Conservation (phyloP, 345 rosid genomes). For the Melaleuca quinquenervia region DNA sequence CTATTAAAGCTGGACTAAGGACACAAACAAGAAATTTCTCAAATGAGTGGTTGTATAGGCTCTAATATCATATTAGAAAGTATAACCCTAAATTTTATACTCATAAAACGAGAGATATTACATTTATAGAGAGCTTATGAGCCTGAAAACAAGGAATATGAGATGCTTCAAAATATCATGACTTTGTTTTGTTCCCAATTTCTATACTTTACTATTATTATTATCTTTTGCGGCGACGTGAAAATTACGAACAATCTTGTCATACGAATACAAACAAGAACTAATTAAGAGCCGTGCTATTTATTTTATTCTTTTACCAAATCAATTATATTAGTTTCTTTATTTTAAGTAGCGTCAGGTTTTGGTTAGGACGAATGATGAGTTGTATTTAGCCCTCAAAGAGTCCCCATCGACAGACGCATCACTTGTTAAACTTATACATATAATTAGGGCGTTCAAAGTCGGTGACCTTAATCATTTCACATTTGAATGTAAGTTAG, state of each 20-base stretch:
- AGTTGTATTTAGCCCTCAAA: neutral
- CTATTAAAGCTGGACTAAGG: neutral
- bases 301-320: neutral
- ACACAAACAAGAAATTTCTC: neutral
- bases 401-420: neutral
- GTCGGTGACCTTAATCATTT: neutral
- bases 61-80: too few relatives aligned
- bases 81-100: too few relatives aligned
- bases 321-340: neutral
- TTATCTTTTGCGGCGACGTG: neutral
- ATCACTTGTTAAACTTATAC: neutral
- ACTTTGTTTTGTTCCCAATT: neutral
- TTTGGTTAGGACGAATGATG: neutral
- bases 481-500: neutral
- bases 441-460: neutral
- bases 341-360: neutral
- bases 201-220: neutral
- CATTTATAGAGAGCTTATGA: neutral
- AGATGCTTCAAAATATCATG: neutral
- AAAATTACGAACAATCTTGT: neutral
- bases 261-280: neutral
- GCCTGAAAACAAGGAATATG: neutral
- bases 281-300: neutral
- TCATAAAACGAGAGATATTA: too few relatives aligned
- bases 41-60: neutral